Percentiles rank a stretch among this genome's conserved stretches.
These are phyloP conservation scores for Mucuna pruriens DNA, from an alignment of 306 rosid species.

Conservation along the genomic window DNA sequence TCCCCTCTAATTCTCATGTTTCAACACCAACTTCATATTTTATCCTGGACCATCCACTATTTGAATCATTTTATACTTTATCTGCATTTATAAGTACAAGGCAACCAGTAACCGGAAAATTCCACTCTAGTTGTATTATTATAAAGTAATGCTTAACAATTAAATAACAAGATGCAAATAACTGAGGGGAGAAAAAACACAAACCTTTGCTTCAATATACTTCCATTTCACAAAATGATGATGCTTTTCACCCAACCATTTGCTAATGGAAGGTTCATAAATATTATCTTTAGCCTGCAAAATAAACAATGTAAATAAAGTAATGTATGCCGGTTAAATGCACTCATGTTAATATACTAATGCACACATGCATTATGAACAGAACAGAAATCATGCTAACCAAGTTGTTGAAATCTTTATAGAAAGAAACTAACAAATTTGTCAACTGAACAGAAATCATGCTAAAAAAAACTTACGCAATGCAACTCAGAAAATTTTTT, in stretches of 20 bases:
- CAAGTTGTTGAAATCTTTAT: no score
- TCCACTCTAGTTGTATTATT: slow-evolving; percentile 1
- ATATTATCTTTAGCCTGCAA: slow-evolving; percentile 97
- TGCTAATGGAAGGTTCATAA: slow-evolving; percentile 80
- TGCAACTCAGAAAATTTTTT: not conserved
- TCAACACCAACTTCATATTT: slow-evolving; percentile 7
- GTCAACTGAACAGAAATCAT: not conserved
- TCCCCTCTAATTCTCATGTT: not conserved
- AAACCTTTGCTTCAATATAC: slow-evolving; percentile 89
- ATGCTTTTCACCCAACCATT: slow-evolving; percentile 98
- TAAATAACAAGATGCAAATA: slow-evolving; percentile 11
- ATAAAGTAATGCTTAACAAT: slow-evolving; percentile 9
- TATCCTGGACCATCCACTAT: not conserved
- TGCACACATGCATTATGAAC: no score
- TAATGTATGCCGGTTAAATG: not conserved
- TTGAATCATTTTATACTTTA: not conserved
- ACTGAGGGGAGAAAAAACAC: not conserved
- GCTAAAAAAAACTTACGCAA: not conserved
- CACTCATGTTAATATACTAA: slow-evolving; percentile 1
- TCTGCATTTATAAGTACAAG: not conserved
- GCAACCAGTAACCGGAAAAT: slow-evolving; percentile 10
- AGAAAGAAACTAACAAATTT: slow-evolving; percentile 3
- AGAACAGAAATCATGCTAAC: no score
- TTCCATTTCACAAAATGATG: slow-evolving; percentile 83
- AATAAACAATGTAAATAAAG: slow-evolving; percentile 26